Base-by-base conservation (phyloP, 177 flowering plant genomes). In the Telopea speciosissima region DNA sequence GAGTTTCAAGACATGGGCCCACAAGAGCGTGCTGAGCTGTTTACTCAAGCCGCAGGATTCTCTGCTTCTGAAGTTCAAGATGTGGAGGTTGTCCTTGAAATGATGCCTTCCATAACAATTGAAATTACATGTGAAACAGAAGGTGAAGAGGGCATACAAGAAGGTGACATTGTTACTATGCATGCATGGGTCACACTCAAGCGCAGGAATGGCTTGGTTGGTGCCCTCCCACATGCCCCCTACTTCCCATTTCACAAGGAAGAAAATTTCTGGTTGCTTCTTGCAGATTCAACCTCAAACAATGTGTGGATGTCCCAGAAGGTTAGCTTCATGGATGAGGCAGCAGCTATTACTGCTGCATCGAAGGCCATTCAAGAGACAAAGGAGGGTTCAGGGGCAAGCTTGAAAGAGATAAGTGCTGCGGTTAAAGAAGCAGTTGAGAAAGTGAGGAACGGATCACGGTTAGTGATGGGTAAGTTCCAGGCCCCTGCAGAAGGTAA, bases 91-190 rank as follows among this genome's bases (percentile, higher is more conserved):
- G 99, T 92, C 5, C 84, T 94, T 63, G 90, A 89, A 76, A 90
- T 89, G 86, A 85, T 90, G 87, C 99, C 97, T 60, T 84, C 88
- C 4, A 25, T 93, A 28, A 77, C 90, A 64, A 36, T 89, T 28
- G 92, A 90, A 25, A 78, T 86, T 58, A 86, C 81, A 13, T 94
- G 99, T 62, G 97, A 87, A 79, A 94, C 97, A 5, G 95, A 86
- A 77, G 98, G 97, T n/a, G 98, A 93, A 77, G 96, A 91, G 78
- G 97, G 90, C 54, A 87, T 93, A 69, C 98, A 93, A 79, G 98
- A 89, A 72, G 98, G 97, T 63, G 98, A 93, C 71, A 78, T 88
- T 72, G 92, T 93, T 36, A 88, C 98, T 19, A 65, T 91, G 75
- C 92, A 88, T 62, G 90, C 97, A 26, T 93, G 98, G 98, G 79